Evolutionary conservation across 768 basidiomycete genomes (phyloP).

Genomic region (Harrya chromipes): DNA sequence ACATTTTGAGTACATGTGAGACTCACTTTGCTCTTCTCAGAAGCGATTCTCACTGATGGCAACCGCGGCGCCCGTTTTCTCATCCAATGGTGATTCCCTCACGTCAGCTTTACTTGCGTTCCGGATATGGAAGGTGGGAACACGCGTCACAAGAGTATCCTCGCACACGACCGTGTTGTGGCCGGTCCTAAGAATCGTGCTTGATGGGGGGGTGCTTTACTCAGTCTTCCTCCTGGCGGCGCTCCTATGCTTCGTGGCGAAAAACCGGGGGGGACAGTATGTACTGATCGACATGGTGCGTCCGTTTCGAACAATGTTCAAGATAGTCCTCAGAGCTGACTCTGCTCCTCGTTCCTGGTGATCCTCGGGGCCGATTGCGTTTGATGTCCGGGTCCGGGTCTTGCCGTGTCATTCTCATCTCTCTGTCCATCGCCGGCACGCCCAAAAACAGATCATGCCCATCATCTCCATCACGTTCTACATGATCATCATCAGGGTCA

Average conservation of each 20-base stretch:
- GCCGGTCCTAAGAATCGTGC: conserved; percentile 21
- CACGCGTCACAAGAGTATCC: background rate
- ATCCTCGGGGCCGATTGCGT: too few relatives aligned
- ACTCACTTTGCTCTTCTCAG: background rate
- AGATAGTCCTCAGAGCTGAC: background rate
- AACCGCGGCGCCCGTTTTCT: background rate
- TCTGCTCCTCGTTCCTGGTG: too few relatives aligned
- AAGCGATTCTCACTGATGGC: background rate
- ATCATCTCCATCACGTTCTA: conserved; percentile 27
- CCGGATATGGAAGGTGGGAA: conserved; percentile 24
- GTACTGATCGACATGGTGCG: conserved; percentile 25
- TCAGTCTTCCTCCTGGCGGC: conserved; percentile 21
- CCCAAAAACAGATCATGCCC: conserved; percentile 15
- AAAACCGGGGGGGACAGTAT: conserved; percentile 19
- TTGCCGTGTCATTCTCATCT: too few relatives aligned
- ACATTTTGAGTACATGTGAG: conserved; percentile 21
- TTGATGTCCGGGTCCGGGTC: too few relatives aligned
- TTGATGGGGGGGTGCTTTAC: conserved; percentile 24
- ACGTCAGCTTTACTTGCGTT: conserved; percentile 21
- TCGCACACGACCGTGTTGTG: conserved; percentile 7
- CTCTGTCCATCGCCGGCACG: too few relatives aligned
- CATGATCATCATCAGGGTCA: conserved; percentile 25
- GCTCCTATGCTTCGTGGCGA: conserved; percentile 20
- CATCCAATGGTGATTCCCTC: background rate
- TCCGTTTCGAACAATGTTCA: background rate